Conservation (phyloP, 768 basidiomycete genomes). For the Amanita fuliginea region DNA sequence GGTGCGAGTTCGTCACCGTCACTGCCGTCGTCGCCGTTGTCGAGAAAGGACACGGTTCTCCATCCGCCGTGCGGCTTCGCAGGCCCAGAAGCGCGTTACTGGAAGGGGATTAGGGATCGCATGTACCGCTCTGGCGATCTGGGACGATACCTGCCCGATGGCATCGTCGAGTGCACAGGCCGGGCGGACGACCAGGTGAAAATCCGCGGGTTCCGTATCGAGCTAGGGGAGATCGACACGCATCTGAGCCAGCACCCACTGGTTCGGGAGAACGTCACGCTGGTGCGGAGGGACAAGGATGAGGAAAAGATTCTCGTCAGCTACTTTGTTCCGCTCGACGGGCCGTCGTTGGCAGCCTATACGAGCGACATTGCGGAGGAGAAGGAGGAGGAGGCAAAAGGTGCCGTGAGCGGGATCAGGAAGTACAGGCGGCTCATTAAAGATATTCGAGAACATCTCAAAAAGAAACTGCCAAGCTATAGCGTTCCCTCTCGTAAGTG, state of each 20-base stretch:
- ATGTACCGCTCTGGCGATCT: constrained; percentile 98
- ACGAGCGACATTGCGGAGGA: constrained; percentile 51
- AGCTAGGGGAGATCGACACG: constrained; percentile 96
- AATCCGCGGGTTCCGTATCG: constrained; percentile 98
- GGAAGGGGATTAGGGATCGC: constrained; percentile 93
- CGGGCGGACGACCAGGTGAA: constrained; percentile 99
- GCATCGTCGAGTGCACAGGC: constrained; percentile 92
- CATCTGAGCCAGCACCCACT: constrained; percentile 89
- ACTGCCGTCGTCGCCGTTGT: constrained; percentile 14
- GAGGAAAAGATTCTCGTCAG: constrained; percentile 98
- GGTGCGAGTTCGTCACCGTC: constrained; percentile 12
- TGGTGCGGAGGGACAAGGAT: constrained; percentile 94
- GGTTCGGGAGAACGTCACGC: constrained; percentile 95
- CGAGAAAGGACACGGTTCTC: constrained; percentile 60
- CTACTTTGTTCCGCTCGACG: constrained; percentile 88
- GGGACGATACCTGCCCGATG: constrained; percentile 86
- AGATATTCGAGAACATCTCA: constrained; percentile 89
- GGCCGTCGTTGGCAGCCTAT: constrained; percentile 52
- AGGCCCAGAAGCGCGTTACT: constrained; percentile 67
- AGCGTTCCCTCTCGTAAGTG: constrained; percentile 80
- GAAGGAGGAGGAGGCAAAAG: constrained; percentile 43
- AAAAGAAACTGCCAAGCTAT: constrained; percentile 93
- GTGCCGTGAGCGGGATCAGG: constrained; percentile 64
- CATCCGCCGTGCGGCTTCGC: constrained; percentile 45
- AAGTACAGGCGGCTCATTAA: constrained; percentile 84